Evolutionary conservation across 73 alveolate genomes (phyloP).

Genomic region (Blepharisma japonicum): DNA sequence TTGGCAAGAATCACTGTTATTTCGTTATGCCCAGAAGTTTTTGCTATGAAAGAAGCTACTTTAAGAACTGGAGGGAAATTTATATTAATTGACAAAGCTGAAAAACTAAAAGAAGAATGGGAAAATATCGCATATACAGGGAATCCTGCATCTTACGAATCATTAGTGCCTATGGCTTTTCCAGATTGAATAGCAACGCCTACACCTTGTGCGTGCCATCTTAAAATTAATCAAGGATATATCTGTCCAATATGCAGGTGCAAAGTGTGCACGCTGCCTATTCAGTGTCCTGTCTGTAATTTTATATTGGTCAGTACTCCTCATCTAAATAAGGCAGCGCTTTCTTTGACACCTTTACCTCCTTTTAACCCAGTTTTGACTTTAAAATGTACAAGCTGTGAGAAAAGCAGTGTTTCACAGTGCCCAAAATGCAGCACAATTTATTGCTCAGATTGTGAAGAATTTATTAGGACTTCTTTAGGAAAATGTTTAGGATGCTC

Average conservation of each 20-base stretch:
- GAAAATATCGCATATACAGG: conserved; percentile 18
- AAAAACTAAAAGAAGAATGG: background rate
- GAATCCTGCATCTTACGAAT: background rate
- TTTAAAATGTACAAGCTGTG: background rate
- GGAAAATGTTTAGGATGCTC: conserved; percentile 22
- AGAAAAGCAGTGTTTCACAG: background rate
- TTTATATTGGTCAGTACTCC: conserved; percentile 8
- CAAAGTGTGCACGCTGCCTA: background rate
- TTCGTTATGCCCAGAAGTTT: background rate
- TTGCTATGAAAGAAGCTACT: background rate
- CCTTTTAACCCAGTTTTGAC: background rate
- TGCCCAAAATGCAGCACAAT: conserved; percentile 1
- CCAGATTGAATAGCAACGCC: background rate
- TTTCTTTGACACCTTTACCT: conserved; percentile 11
- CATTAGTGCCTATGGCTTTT: conserved; percentile 12
- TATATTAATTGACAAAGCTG: background rate
- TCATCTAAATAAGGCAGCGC: conserved; percentile 22
- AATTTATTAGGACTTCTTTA: background rate
- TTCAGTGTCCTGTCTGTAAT: conserved; percentile 12
- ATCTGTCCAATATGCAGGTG: background rate
- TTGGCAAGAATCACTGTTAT: background rate
- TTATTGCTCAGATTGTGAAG: conserved; percentile 5
- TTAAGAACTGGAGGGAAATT: background rate
- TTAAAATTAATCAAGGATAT: background rate
- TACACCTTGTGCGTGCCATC: conserved; percentile 22